Conservation (phyloP, 1,284 basidiomycete species). For the Trametes sp. region DNA sequence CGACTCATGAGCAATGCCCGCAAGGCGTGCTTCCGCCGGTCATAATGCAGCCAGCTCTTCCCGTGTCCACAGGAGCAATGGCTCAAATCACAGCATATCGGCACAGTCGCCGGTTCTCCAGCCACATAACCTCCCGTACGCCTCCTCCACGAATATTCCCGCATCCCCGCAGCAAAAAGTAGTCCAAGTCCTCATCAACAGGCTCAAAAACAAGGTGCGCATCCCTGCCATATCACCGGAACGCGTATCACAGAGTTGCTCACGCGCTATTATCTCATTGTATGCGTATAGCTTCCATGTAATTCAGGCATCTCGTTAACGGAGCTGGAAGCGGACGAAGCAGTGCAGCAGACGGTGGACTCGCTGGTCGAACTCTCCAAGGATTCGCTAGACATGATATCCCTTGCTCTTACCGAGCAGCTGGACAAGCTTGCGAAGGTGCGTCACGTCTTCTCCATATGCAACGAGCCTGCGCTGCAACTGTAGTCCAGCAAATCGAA, state of each 20-base stretch:
- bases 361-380: constrained; percentile 81
- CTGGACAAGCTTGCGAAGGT: constrained; percentile 84
- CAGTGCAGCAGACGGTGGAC: constrained; percentile 77
- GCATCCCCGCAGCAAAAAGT: constrained; percentile 75
- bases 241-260: constrained; percentile 4
- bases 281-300: constrained; percentile 75
- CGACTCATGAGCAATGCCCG: constrained; percentile 46
- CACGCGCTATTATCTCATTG: constrained; percentile 1
- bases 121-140: constrained; percentile 36
- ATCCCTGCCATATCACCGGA: background rate
- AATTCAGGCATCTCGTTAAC: constrained; percentile 80
- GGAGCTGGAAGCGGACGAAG: constrained; percentile 77
- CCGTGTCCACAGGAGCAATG: constrained; percentile 57
- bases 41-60: constrained; percentile 40
- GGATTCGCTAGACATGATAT: constrained; percentile 81
- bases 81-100: constrained; percentile 54
- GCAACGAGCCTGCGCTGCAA: background rate
- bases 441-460: constrained; percentile 35
- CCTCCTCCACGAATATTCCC: constrained; percentile 33
- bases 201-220: constrained; percentile 74
- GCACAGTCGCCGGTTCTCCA: constrained; percentile 42
- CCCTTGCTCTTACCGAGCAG: constrained; percentile 77
- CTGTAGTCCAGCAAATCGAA: constrained; percentile 55
- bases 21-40: constrained; percentile 55
- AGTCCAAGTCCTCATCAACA: constrained; percentile 72